These are phyloP conservation scores for Solanum piurae DNA, from an alignment of 257 asterid species.

Conservation along the genomic window DNA sequence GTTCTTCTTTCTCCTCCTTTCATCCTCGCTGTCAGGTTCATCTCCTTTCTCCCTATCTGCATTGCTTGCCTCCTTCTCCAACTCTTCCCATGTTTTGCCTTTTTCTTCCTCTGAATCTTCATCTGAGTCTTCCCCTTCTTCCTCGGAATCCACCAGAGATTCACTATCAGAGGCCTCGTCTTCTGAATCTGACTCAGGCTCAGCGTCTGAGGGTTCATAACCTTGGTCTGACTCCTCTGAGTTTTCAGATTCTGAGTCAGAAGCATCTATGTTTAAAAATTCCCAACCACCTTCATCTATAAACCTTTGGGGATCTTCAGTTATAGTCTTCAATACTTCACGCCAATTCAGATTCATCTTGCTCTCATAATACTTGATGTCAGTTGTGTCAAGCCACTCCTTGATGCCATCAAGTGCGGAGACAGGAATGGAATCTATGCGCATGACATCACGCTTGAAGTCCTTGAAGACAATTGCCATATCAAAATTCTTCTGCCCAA, in stretches of 20 bases:
- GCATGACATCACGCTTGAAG: constrained; percentile 18
- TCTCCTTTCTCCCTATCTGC: constrained; percentile 17
- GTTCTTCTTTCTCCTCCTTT: constrained; percentile 18
- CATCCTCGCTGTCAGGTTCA: constrained; percentile 20
- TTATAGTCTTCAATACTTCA: constrained; percentile 12
- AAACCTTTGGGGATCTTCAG: constrained; percentile 14
- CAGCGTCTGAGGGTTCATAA: constrained; percentile 13
- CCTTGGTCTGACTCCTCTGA: constrained; percentile 20
- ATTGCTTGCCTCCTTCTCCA: constrained; percentile 15
- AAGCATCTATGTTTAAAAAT: constrained; percentile 14
- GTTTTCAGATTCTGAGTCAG: constrained; percentile 13
- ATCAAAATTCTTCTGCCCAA: constrained; percentile 24
- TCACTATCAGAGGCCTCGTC: constrained; percentile 17
- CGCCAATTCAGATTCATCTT: constrained; percentile 21
- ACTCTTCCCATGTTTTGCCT: constrained; percentile 22
- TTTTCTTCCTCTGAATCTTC: constrained; percentile 8
- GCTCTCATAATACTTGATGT: constrained; percentile 21
- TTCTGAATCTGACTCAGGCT: constrained; percentile 15
- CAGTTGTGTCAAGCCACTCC: constrained; percentile 23
- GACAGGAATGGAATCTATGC: constrained; percentile 16
- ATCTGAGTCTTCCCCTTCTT: constrained; percentile 8
- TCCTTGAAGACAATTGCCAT: constrained; percentile 23
- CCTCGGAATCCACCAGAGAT: constrained; percentile 14
- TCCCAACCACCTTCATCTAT: constrained; percentile 24
- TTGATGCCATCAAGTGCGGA: constrained; percentile 16